Evolutionary conservation across 345 rosid species (phyloP).

Genomic region (Syzygium jambos): DNA sequence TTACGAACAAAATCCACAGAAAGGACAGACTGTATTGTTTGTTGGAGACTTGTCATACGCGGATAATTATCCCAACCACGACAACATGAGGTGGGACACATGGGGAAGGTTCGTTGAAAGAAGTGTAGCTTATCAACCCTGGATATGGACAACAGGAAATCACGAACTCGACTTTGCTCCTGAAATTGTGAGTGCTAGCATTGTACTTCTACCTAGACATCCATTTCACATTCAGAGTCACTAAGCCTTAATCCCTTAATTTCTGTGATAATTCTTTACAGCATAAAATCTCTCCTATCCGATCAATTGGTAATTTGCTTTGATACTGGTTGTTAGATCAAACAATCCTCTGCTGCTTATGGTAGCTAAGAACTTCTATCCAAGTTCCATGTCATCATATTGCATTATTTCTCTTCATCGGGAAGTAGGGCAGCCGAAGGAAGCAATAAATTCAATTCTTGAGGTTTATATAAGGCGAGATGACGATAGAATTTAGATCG

Average conservation of each 20-base stretch:
- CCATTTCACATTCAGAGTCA: neutral
- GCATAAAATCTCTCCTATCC: neutral
- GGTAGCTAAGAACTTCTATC: neutral
- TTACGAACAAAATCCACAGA: neutral
- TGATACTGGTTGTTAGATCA: neutral
- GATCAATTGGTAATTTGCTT: neutral
- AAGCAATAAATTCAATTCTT: neutral
- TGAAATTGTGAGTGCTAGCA: conserved; percentile 14
- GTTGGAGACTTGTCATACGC: conserved; percentile 11
- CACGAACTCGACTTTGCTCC: conserved; percentile 5
- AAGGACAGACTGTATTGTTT: neutral
- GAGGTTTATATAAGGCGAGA: neutral
- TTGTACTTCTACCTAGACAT: neutral
- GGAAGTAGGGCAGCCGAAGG: neutral
- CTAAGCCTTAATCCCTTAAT: neutral
- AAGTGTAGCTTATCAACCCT: conserved; percentile 8
- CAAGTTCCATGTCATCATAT: neutral
- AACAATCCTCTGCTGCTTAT: neutral
- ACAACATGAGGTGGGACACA: conserved; percentile 2
- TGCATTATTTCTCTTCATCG: neutral
- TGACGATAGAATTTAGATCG: neutral
- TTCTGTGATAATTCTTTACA: neutral
- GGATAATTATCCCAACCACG: conserved; percentile 1
- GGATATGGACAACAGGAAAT: conserved; percentile 9
- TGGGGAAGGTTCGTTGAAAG: neutral